Evolutionary conservation across 805 yeast genomes (phyloP).

Genomic region (Cyberlindnera meyerae): DNA sequence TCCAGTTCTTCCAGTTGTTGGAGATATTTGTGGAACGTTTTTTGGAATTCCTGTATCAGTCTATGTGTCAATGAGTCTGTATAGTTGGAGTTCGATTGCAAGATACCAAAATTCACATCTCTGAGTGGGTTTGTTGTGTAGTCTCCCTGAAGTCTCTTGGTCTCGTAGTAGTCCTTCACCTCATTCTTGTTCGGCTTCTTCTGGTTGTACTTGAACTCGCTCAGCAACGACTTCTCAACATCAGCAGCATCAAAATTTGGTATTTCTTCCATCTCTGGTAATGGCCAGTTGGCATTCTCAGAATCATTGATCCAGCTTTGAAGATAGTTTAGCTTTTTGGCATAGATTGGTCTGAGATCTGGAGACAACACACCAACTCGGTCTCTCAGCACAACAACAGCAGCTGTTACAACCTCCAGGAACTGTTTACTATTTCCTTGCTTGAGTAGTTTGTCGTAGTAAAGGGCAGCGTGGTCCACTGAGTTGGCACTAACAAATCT

Average conservation of each 20-base stretch:
- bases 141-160: constrained; percentile 58
- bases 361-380: constrained; percentile 79
- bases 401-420: constrained; percentile 69
- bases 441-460: constrained; percentile 35
- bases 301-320: constrained; percentile 53
- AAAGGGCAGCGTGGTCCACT: constrained; percentile 71
- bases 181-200: constrained; percentile 35
- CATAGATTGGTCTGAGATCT: constrained; percentile 69
- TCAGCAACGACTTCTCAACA: constrained; percentile 71
- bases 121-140: constrained; percentile 67
- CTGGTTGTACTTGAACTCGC: constrained; percentile 60
- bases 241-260: constrained; percentile 63
- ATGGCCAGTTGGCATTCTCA: constrained; percentile 55
- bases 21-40: constrained; percentile 38
- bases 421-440: constrained; percentile 36
- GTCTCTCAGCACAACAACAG: constrained; percentile 76
- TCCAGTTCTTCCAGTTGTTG: constrained; percentile 44
- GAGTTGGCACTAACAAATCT: constrained; percentile 74
- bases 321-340: constrained; percentile 58
- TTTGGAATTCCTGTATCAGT: constrained; percentile 51
- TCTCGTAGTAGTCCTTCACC: constrained; percentile 44
- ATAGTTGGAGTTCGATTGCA: constrained; percentile 34
- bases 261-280: constrained; percentile 66
- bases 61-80: constrained; percentile 56
- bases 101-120: constrained; percentile 50